These are phyloP conservation scores for Sungouiozyma intestinalis DNA, from an alignment of 805 yeast species.

Conservation along the genomic window DNA sequence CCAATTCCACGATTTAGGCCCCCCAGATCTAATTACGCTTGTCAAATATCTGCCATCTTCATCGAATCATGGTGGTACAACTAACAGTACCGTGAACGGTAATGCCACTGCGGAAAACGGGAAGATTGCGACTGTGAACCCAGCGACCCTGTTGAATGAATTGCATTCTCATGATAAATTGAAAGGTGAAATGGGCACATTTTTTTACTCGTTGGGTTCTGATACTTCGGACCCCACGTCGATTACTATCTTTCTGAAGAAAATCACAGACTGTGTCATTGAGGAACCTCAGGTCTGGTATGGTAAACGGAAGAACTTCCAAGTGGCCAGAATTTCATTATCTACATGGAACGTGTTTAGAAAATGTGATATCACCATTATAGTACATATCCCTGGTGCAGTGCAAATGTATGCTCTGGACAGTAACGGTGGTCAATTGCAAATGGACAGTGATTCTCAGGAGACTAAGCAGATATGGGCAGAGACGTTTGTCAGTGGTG, in stretches of 20 bases:
- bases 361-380: constrained; percentile 58
- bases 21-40: constrained; percentile 47
- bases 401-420: constrained; percentile 39
- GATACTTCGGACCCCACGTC: constrained; percentile 70
- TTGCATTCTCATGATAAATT: constrained; percentile 29
- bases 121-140: constrained; percentile 9
- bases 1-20: constrained; percentile 57
- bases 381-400: constrained; percentile 67
- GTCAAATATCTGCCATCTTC: constrained; percentile 27
- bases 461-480: constrained; percentile 46
- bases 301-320: constrained; percentile 60
- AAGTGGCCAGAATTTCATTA: constrained; percentile 60
- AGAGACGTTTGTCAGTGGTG: constrained; percentile 46
- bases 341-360: constrained; percentile 54
- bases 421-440: constrained; percentile 23
- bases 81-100: constrained; percentile 3
- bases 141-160: constrained; percentile 11
- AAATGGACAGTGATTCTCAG: constrained; percentile 30
- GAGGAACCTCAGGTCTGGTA: constrained; percentile 68
- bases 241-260: constrained; percentile 64
- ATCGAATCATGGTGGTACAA: constrained; percentile 4
- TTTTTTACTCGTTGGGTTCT: constrained; percentile 61
- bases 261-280: constrained; percentile 51
- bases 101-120: constrained; percentile 5
- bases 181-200: constrained; percentile 54